Conservation (phyloP, 2,329 filamentous ascomycete species). For the Cercospora beticola region DNA sequence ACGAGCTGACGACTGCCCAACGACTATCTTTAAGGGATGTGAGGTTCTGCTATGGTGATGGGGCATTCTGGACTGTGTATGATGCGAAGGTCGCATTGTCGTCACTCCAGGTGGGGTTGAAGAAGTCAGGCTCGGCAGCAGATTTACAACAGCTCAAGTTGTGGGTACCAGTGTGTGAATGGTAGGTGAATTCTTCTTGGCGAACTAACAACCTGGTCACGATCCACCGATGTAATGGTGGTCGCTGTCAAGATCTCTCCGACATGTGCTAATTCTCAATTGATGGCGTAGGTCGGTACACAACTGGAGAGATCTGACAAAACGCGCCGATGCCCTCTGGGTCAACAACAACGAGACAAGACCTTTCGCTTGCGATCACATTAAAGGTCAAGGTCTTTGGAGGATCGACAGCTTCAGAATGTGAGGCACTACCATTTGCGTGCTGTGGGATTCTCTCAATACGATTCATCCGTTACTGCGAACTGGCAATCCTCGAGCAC, state of each 20-base stretch:
- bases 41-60: slow-evolving; percentile 24
- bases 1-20: slow-evolving; percentile 16
- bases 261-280: too few species aligned
- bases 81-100: slow-evolving; percentile 19
- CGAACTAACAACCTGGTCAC: too few species aligned
- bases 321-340: slow-evolving; percentile 19
- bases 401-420: slow-evolving; percentile 7
- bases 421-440: background rate
- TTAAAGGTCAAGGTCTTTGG: slow-evolving; percentile 13
- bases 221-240: too few species aligned
- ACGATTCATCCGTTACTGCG: background rate
- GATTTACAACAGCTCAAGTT: slow-evolving; percentile 20
- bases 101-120: slow-evolving; percentile 5
- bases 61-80: slow-evolving; percentile 22
- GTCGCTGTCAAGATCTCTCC: too few species aligned
- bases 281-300: slow-evolving; percentile 18
- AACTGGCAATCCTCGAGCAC: background rate
- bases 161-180: slow-evolving; percentile 24
- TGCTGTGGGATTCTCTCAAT: background rate
- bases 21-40: slow-evolving; percentile 20
- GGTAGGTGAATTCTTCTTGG: too few species aligned
- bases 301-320: slow-evolving; percentile 19
- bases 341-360: slow-evolving; percentile 18
- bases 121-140: slow-evolving; percentile 9
- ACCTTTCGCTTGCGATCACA: slow-evolving; percentile 10